phyloP scores from a whole-genome alignment of 108 stramenopile genomes.

The Skeletonema grethae region DNA sequence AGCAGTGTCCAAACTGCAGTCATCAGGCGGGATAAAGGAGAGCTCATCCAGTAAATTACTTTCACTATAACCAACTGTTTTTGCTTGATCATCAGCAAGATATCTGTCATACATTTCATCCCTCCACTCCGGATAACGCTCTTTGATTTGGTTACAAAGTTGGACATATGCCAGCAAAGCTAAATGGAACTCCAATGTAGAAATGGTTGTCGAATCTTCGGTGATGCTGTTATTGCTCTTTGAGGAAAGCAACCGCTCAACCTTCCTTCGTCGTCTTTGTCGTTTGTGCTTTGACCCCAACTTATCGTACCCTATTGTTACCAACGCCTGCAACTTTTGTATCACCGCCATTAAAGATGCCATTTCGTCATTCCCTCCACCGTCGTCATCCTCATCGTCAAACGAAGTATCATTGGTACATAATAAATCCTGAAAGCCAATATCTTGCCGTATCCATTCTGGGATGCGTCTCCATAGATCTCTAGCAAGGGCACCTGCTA shows the following conservation, averaged over 20 bases:
- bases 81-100: slow-evolving; percentile 26
- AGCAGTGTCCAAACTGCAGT: slow-evolving; percentile 1
- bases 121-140: slow-evolving; percentile 39
- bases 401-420: background rate
- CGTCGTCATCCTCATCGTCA: background rate
- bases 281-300: slow-evolving; percentile 31
- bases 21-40: background rate
- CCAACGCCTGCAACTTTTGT: slow-evolving; percentile 54
- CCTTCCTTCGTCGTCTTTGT: background rate
- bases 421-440: slow-evolving; percentile 41
- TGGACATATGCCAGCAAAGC: slow-evolving; percentile 68
- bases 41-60: slow-evolving; percentile 3
- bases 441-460: slow-evolving; percentile 65
- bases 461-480: slow-evolving; percentile 51
- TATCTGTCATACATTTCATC: slow-evolving; percentile 36
- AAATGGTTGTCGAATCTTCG: slow-evolving; percentile 20
- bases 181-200: slow-evolving; percentile 62
- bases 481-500: slow-evolving; percentile 33
- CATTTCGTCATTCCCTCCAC: slow-evolving; percentile 44
- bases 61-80: slow-evolving; percentile 9
- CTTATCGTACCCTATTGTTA: slow-evolving; percentile 36
- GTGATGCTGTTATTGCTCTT: background rate
- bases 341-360: slow-evolving; percentile 49
- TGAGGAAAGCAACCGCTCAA: slow-evolving; percentile 4
- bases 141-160: slow-evolving; percentile 42